A percentile compares a stretch with the other conserved stretches of the same genome.
These are phyloP conservation scores for Pyricularia sp. DNA, from an alignment of 2,329 filamentous ascomycete genomes.

Conservation along the genomic window DNA sequence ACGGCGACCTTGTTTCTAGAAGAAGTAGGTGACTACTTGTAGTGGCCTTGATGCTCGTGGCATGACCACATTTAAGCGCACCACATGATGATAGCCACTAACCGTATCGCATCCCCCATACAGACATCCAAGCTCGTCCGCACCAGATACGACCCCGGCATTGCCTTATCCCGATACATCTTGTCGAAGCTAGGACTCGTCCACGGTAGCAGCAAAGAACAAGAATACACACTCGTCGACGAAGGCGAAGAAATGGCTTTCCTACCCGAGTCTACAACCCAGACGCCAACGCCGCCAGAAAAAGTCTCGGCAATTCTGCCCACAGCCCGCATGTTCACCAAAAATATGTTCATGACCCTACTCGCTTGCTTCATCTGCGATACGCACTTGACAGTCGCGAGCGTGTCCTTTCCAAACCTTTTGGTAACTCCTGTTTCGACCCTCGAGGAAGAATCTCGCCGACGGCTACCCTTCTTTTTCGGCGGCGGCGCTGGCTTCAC, in stretches of 20 bases:
- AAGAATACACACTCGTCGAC: not conserved
- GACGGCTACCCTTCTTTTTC: slow-evolving; percentile 49
- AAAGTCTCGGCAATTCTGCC: not conserved
- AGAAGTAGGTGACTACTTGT: not conserved
- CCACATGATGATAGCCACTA: not conserved
- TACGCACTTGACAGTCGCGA: not conserved
- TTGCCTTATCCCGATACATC: not conserved
- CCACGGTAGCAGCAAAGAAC: not conserved
- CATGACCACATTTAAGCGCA: not conserved
- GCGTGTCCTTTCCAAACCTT: not conserved
- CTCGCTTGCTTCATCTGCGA: not conserved
- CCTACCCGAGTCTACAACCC: not conserved
- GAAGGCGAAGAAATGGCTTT: not conserved
- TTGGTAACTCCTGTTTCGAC: not conserved
- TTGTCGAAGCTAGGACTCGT: not conserved
- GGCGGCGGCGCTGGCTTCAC: slow-evolving; percentile 68
- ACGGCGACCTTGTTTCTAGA: not conserved
- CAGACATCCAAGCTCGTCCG: not conserved
- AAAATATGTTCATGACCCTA: not conserved
- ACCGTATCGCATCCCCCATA: not conserved
- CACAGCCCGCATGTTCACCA: not conserved
- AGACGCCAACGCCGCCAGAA: not conserved
- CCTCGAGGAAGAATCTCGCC: slow-evolving; percentile 5
- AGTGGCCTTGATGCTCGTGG: not conserved
- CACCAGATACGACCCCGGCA: not conserved